Evolutionary conservation across 2,329 filamentous ascomycete species (phyloP), one percentile per base, ranked within the genome.

Genomic region (Thielaviopsis musarum): DNA sequence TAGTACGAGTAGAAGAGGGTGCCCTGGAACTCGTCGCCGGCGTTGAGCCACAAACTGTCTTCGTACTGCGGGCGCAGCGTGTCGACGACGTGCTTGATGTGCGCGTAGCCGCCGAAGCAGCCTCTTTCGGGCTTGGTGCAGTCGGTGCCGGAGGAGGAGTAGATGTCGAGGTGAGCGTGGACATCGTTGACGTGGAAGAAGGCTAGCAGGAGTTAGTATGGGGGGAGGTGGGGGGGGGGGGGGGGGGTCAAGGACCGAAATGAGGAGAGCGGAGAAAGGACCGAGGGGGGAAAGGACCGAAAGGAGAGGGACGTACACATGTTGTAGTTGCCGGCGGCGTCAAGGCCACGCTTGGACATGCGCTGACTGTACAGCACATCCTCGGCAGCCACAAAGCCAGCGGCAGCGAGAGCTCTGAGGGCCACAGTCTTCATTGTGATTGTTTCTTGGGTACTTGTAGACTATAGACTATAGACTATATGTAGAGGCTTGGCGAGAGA

Each of bases 121-220:
- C 81, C 82, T 54, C 73, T 71, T 57, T 73, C 69, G 0, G 79
- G 76, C 26, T 74, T 69, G 0, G 74, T 77, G 71, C 82, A 85
- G 69, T 84, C 81, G 12, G 79, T 78, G 59, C 82, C 82, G 0
- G 79, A 79, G 15, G 76, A 75, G 28, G 76, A 72, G 69, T 80
- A 85, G 68, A 85, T 70, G 66, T 85, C 82, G 19, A 85, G 72
- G 66, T 85, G 83, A 15, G 83, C 77, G 67, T 85, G 83, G 15
- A 85, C 80, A 66, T 85, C 82, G 66, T 85, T 85, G 73, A 85
- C 75, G 67, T 85, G 83, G 70, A 84, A 84, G 71, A 85, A 84
- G 6, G 81, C 73, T 74, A 59, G 4, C 6, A 9, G 26, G 10
- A 21, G 52, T 7, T 15, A 38, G 15, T 24, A 52, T 13, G 5